Conservation (phyloP, 2,329 filamentous ascomycete genomes). For the Diaporthe eres region DNA sequence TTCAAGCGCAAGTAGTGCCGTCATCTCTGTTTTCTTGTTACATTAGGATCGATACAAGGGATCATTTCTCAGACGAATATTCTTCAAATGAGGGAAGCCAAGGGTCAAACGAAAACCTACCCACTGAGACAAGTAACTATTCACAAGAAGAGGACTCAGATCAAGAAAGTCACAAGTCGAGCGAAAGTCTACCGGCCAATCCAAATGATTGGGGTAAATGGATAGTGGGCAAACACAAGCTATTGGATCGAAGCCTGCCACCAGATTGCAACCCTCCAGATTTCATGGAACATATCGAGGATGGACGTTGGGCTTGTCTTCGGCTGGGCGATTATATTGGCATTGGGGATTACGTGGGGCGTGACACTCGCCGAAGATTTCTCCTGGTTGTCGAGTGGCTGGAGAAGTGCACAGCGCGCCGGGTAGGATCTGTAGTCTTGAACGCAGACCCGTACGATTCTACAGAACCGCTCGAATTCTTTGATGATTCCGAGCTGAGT, state of each 20-base stretch:
- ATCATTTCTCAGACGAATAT: too few species aligned
- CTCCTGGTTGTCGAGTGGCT: slow-evolving; percentile 1
- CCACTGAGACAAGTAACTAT: not conserved
- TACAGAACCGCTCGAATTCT: not conserved
- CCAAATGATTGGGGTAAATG: not conserved
- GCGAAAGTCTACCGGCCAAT: not conserved
- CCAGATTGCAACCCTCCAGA: not conserved
- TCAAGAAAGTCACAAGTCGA: not conserved
- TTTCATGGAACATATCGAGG: not conserved
- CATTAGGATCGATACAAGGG: not conserved
- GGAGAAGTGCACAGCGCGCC: not conserved
- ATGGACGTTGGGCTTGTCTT: not conserved
- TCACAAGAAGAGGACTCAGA: not conserved
- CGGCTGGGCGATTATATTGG: not conserved
- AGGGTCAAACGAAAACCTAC: not conserved
- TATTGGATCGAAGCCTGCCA: not conserved
- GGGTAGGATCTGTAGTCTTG: not conserved
- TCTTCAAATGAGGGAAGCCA: not conserved
- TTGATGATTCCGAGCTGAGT: not conserved
- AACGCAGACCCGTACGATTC: not conserved
- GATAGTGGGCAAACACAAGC: not conserved
- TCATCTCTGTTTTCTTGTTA: not conserved
- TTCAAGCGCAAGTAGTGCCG: not conserved
- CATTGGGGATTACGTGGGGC: too few species aligned
- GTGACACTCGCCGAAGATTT: not conserved